Percentiles rank a stretch among this genome's conserved stretches.
Conservation (phyloP, 495 filamentous ascomycete species). For the Talaromyces borbonicus region DNA sequence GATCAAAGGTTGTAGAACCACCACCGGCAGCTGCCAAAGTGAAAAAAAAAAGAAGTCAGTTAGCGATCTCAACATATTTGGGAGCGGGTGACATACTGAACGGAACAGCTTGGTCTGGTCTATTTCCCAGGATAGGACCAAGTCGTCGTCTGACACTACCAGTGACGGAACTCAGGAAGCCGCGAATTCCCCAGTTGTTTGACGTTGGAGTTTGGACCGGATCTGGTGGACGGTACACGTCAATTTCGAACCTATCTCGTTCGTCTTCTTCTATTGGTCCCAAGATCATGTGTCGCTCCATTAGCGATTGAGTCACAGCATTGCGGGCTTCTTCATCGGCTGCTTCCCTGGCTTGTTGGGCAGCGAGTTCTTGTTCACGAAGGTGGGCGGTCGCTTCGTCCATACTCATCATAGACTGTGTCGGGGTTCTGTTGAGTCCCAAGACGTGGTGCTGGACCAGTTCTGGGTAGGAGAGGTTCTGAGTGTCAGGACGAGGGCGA, state of each 20-base stretch:
- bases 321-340: conserved; percentile 2
- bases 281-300: conserved; percentile 1
- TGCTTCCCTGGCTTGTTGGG: not conserved
- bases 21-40: not conserved
- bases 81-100: conserved; percentile 1
- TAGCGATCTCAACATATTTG: not conserved
- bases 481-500: not conserved
- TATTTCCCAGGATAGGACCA: conserved; percentile 1
- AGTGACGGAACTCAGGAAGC: conserved; percentile 1
- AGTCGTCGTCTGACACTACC: conserved; percentile 2
- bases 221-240: not conserved
- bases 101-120: conserved; percentile 4
- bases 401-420: not conserved
- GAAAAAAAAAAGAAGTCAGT: not conserved
- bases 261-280: not conserved
- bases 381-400: not conserved
- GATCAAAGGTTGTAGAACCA: not conserved
- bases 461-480: not conserved
- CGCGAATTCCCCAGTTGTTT: conserved; percentile 4
- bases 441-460: not conserved
- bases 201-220: conserved; percentile 1
- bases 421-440: not conserved
- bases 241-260: not conserved
- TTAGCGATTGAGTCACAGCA: not conserved
- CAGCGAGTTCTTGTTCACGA: not conserved